Conservation (phyloP, 805 yeast species). For the Hanseniaspora nectarophila region DNA sequence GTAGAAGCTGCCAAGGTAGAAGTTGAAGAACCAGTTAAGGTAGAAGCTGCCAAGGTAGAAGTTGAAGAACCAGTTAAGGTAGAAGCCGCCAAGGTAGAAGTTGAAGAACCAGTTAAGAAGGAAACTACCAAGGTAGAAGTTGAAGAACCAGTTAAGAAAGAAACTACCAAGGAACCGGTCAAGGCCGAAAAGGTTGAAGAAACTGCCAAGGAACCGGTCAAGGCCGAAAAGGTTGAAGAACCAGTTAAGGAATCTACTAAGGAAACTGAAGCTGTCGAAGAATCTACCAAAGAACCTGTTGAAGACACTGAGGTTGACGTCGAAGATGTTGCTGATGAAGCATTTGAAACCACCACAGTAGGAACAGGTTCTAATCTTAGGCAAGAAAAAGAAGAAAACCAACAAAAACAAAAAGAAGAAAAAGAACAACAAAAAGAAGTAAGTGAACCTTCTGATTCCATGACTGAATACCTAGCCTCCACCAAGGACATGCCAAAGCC, state of each 20-base stretch:
- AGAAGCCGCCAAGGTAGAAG: constrained; percentile 9
- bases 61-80: no score
- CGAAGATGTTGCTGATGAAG: not conserved
- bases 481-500: constrained; percentile 12
- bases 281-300: not conserved
- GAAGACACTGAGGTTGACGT: no score
- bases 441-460: not conserved
- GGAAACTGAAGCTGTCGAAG: not conserved
- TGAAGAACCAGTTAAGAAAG: constrained; percentile 15
- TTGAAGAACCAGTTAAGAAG: not conserved
- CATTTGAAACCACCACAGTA: not conserved
- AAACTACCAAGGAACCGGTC: no score
- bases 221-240: not conserved
- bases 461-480: constrained; percentile 1
- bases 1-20: constrained; percentile 11
- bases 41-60: constrained; percentile 8
- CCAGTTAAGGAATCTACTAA: not conserved
- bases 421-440: constrained; percentile 17
- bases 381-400: constrained; percentile 22
- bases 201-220: not conserved
- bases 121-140: no score
- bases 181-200: not conserved
- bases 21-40: constrained; percentile 4
- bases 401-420: constrained; percentile 26
- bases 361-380: constrained; percentile 11